Conservation (phyloP, 1,139 yeast species). For the Yamadazyma epiphylla region DNA sequence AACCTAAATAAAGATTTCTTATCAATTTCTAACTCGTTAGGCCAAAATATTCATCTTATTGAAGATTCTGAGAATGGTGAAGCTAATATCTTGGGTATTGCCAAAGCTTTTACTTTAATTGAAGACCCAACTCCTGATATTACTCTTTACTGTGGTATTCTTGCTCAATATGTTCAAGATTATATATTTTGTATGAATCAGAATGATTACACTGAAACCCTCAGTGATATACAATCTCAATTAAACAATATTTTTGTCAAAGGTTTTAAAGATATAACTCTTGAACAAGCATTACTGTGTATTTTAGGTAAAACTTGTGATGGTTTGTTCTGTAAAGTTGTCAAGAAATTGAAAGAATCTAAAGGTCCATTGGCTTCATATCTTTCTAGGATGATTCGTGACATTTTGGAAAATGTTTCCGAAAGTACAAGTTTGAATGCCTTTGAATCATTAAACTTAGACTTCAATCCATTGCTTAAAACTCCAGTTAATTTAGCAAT, state of each 20-base stretch:
- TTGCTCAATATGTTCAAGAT: conserved; percentile 28
- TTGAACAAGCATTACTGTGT: background rate
- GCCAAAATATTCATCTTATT: conserved; percentile 34
- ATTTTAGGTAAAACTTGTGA: background rate
- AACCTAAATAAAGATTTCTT: conserved; percentile 16
- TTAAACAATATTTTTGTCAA: background rate
- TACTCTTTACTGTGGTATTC: conserved; percentile 9
- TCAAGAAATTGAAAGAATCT: conserved; percentile 2
- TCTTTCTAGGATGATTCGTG: conserved; percentile 23
- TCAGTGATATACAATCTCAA: conserved; percentile 4
- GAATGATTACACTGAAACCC: background rate
- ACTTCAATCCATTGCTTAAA: conserved; percentile 27
- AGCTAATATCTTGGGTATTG: conserved; percentile 3
- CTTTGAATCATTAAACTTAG: conserved; percentile 24
- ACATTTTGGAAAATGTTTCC: conserved; percentile 18
- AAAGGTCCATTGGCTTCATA: conserved; percentile 15
- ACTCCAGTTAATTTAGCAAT: conserved; percentile 36
- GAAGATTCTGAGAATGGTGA: conserved; percentile 7
- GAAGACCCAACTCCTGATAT: background rate
- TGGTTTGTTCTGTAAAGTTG: conserved; percentile 2
- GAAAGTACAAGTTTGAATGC: conserved; percentile 23
- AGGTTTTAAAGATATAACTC: background rate
- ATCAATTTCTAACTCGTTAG: conserved; percentile 46
- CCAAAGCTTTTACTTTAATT: conserved; percentile 3
- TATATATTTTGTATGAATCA: conserved; percentile 16